Conservation (phyloP, 371 early-diverging fungal species). For the Basidiobolus meristosporus region DNA sequence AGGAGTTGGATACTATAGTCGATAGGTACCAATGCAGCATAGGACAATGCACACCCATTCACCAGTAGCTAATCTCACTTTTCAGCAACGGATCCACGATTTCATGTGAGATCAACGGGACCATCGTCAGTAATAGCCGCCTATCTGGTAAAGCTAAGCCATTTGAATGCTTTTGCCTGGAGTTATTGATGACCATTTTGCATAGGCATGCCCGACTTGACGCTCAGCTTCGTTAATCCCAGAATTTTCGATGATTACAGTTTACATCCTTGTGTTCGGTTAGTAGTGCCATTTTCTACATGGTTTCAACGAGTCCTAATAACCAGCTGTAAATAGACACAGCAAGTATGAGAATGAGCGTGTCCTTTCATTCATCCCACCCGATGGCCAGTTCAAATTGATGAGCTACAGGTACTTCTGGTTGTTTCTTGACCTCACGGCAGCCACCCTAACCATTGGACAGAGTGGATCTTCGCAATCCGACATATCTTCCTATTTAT, state of each 20-base stretch:
- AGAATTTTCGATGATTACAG: slow-evolving; percentile 57
- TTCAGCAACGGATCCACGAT: slow-evolving; percentile 45
- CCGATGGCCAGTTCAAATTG: slow-evolving; percentile 78
- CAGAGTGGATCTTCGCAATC: slow-evolving; percentile 35
- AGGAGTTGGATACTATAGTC: slow-evolving; percentile 69
- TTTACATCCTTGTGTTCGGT: slow-evolving; percentile 80
- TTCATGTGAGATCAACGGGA: slow-evolving; percentile 61
- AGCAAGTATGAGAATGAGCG: slow-evolving; percentile 65
- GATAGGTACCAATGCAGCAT: slow-evolving; percentile 29
- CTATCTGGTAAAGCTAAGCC: slow-evolving; percentile 35
- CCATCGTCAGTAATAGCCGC: slow-evolving; percentile 47
- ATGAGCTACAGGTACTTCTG: slow-evolving; percentile 50
- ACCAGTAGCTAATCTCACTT: neutral
- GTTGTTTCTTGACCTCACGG: neutral
- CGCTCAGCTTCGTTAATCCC: slow-evolving; percentile 50
- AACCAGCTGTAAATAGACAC: slow-evolving; percentile 9
- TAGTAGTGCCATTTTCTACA: slow-evolving; percentile 2
- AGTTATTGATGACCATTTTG: neutral
- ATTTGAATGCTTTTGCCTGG: neutral
- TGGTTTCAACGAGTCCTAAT: neutral
- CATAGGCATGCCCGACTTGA: slow-evolving; percentile 71
- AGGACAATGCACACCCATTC: neutral
- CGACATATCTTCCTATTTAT: slow-evolving; percentile 34
- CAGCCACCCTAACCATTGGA: neutral
- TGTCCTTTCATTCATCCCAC: slow-evolving; percentile 77